These are phyloP conservation scores for Triticum timopheevii DNA, from an alignment of 176 grass and related monocot species.

Conservation along the genomic window DNA sequence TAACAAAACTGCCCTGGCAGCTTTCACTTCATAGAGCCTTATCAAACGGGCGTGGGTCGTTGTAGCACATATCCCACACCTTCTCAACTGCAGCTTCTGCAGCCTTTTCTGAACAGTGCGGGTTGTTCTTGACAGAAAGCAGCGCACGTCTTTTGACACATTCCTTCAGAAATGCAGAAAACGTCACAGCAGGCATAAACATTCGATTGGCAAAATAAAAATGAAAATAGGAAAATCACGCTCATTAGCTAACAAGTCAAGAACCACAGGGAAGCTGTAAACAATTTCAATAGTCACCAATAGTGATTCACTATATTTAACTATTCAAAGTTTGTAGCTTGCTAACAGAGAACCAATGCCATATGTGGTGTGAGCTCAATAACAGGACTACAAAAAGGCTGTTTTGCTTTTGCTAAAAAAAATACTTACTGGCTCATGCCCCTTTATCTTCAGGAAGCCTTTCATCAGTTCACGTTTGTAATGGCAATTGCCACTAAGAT, in stretches of 20 bases:
- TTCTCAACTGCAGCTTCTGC: conserved; percentile 89
- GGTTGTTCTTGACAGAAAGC: conserved; percentile 64
- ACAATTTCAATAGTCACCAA: background rate
- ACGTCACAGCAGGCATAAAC: background rate
- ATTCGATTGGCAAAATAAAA: background rate
- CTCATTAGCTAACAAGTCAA: background rate
- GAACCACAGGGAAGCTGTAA: background rate
- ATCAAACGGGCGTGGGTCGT: conserved; percentile 80
- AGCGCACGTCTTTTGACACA: conserved; percentile 82
- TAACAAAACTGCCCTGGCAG: background rate
- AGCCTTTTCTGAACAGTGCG: conserved; percentile 49
- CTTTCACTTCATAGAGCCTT: conserved; percentile 59
- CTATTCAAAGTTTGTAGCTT: background rate
- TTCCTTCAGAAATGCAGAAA: conserved; percentile 54
- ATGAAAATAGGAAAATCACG: background rate
- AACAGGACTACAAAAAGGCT: conserved; percentile 10
- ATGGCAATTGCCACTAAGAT: conserved; percentile 92
- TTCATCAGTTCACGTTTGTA: conserved; percentile 84
- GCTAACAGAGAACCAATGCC: background rate
- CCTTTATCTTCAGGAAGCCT: conserved; percentile 93
- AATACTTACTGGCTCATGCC: conserved; percentile 82
- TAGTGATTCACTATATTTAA: background rate
- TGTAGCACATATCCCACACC: conserved; percentile 87
- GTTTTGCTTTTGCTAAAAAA: background rate
- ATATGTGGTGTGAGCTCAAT: background rate